Percentiles rank a stretch among this genome's conserved stretches.
Conservation (phyloP, 2,329 filamentous ascomycete species). For the Teratosphaeria zuluensis region DNA sequence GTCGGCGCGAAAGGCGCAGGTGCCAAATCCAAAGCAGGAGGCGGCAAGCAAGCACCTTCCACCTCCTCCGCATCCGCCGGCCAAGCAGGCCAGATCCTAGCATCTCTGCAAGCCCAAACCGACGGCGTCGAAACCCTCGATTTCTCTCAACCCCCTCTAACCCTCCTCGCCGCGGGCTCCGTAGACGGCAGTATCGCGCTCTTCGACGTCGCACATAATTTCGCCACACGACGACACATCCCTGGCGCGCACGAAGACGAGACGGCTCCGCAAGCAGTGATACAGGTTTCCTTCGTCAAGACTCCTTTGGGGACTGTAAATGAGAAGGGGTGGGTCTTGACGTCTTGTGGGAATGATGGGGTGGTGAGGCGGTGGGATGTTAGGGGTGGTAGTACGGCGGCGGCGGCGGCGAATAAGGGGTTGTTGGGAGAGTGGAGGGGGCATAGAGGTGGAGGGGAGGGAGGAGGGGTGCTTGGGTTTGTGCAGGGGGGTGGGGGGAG, state of each 20-base stretch:
- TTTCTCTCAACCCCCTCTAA: slow-evolving; percentile 52
- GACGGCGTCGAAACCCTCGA: slow-evolving; percentile 70
- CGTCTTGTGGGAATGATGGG: slow-evolving; percentile 84
- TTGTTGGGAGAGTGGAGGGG: slow-evolving; percentile 83
- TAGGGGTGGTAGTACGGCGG: slow-evolving; percentile 57
- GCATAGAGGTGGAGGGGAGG: slow-evolving; percentile 73
- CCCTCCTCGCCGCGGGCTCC: slow-evolving; percentile 52
- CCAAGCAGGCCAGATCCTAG: slow-evolving; percentile 65
- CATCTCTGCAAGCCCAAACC: slow-evolving; percentile 68
- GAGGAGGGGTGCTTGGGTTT: slow-evolving; percentile 82
- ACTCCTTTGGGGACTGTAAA: slow-evolving; percentile 24
- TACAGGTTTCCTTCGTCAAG: slow-evolving; percentile 81
- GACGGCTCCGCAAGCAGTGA: slow-evolving; percentile 49
- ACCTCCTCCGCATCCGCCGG: slow-evolving; percentile 29
- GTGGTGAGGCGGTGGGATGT: slow-evolving; percentile 84
- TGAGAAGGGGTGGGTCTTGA: slow-evolving; percentile 56
- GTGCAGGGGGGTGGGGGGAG: slow-evolving; percentile 69
- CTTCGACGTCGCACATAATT: slow-evolving; percentile 77
- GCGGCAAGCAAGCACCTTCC: slow-evolving; percentile 32
- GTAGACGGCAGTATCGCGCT: slow-evolving; percentile 66
- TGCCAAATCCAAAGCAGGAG: slow-evolving; percentile 40
- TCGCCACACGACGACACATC: slow-evolving; percentile 76
- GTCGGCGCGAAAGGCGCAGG: slow-evolving; percentile 35
- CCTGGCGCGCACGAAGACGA: slow-evolving; percentile 76
- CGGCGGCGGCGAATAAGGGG: slow-evolving; percentile 56